Evolutionary conservation across 2,329 filamentous ascomycete species (phyloP).

Genomic region (Diplocarpon rosae): DNA sequence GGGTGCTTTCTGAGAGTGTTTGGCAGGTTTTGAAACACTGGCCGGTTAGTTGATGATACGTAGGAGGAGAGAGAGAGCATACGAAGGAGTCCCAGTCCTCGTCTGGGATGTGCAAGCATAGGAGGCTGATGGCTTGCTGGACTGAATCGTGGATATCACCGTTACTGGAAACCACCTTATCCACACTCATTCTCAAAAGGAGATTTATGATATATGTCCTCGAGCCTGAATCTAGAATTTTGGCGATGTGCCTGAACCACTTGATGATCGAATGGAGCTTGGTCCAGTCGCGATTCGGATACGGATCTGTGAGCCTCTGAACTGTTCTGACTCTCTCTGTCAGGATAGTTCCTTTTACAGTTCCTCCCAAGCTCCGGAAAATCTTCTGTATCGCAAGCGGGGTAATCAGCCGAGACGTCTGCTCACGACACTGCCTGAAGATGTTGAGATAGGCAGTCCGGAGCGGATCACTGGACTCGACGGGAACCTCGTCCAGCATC

Average conservation of each 20-base stretch:
- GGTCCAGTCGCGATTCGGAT: conserved; percentile 22
- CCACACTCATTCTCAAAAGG: conserved; percentile 44
- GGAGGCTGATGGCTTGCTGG: conserved; percentile 33
- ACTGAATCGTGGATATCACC: conserved; percentile 32
- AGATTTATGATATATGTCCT: conserved; percentile 32
- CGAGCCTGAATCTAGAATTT: neutral
- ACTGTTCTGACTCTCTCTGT: conserved; percentile 15
- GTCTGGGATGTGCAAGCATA: conserved; percentile 34
- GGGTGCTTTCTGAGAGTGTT: conserved; percentile 37
- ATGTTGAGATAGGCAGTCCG: conserved; percentile 47
- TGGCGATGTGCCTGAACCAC: conserved; percentile 1
- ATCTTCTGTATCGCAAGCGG: conserved; percentile 37
- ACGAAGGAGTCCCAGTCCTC: conserved; percentile 30
- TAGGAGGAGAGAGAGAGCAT: conserved; percentile 12
- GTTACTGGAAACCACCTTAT: conserved; percentile 37
- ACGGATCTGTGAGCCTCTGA: conserved; percentile 11
- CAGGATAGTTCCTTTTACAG: conserved; percentile 32
- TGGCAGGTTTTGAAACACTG: conserved; percentile 40
- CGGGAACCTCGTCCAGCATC: conserved; percentile 49
- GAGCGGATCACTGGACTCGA: conserved; percentile 43
- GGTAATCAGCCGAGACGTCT: conserved; percentile 36
- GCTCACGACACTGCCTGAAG: conserved; percentile 36
- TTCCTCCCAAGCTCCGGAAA: conserved; percentile 48
- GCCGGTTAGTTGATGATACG: conserved; percentile 6
- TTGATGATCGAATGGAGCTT: conserved; percentile 17